These are phyloP conservation scores for Erysimum pusillum DNA, from an alignment of 441 rosid genomes.

Conservation along the genomic window DNA sequence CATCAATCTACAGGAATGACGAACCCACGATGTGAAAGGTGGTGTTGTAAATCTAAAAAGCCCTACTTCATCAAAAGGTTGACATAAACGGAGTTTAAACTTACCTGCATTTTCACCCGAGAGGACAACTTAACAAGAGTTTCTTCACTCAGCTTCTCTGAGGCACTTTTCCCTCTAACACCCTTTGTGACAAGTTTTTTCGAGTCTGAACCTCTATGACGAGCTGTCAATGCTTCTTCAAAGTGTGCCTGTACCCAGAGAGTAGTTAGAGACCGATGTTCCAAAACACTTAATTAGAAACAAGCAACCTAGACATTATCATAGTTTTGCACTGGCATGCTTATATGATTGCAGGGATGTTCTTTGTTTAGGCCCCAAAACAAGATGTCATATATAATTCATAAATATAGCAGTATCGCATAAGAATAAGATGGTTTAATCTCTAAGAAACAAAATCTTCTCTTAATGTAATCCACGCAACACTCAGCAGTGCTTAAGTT, in stretches of 20 bases:
- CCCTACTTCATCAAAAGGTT: slow-evolving; percentile 20
- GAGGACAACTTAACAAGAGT: slow-evolving; percentile 88
- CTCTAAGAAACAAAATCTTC: slow-evolving; percentile 19
- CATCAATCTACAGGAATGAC: slow-evolving; percentile 70
- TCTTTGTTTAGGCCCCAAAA: slow-evolving; percentile 19
- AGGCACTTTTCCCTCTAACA: slow-evolving; percentile 79
- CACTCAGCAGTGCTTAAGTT: neutral
- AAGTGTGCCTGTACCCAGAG: slow-evolving; percentile 80
- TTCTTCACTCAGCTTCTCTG: slow-evolving; percentile 88
- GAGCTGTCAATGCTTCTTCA: slow-evolving; percentile 93
- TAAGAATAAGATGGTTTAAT: neutral
- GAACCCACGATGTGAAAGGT: slow-evolving; percentile 38
- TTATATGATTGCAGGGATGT: slow-evolving; percentile 9
- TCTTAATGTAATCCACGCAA: neutral
- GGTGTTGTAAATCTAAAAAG: slow-evolving; percentile 25
- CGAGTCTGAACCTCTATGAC: slow-evolving; percentile 82
- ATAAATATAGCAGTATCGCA: slow-evolving; percentile 1
- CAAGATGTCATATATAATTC: slow-evolving; percentile 16
- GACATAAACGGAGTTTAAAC: neutral
- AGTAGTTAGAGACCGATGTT: slow-evolving; percentile 32
- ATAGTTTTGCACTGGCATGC: slow-evolving; percentile 24
- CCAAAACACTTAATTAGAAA: slow-evolving; percentile 7
- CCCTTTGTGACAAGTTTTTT: slow-evolving; percentile 84
- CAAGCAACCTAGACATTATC: slow-evolving; percentile 20
- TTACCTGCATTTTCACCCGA: slow-evolving; percentile 90